Percentiles rank a stretch among this genome's conserved stretches.
phyloP scores from a whole-genome alignment of 108 stramenopile species.

The Phaeodactylum tricornutum region DNA sequence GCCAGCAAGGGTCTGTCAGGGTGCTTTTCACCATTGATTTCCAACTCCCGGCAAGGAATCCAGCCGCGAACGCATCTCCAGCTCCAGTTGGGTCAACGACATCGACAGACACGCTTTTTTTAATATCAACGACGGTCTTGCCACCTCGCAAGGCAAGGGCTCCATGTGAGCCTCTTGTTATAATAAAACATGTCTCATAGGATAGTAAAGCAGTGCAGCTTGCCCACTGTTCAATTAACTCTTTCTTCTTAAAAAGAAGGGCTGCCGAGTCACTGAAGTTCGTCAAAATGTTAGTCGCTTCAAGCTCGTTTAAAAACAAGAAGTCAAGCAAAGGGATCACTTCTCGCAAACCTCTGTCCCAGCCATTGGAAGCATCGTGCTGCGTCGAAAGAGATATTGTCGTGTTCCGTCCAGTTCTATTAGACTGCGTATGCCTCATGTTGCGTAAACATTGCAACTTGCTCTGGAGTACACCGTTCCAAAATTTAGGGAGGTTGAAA shows the following conservation, averaged over 20 bases:
- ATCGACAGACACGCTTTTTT: conserved; percentile 13
- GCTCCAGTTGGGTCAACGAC: conserved; percentile 70
- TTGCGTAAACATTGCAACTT: conserved; percentile 21
- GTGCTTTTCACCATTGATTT: conserved; percentile 3
- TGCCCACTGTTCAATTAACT: conserved; percentile 31
- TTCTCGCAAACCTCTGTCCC: conserved; percentile 62
- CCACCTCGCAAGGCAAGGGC: conserved; percentile 40
- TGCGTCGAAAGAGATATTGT: conserved; percentile 58
- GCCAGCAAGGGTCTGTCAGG: conserved; percentile 14
- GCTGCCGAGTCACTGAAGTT: neutral
- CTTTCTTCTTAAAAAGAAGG: neutral
- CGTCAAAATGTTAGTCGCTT: conserved; percentile 35
- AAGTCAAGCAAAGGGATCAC: conserved; percentile 49
- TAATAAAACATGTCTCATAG: conserved; percentile 33
- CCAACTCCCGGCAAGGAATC: conserved; percentile 62
- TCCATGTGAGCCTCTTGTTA: conserved; percentile 51
- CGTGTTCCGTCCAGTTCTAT: conserved; percentile 8
- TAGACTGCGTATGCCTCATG: neutral
- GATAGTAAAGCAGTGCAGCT: conserved; percentile 19
- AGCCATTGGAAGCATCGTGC: conserved; percentile 58
- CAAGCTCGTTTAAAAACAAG: conserved; percentile 60
- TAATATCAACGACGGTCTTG: conserved; percentile 16
- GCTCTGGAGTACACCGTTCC: conserved; percentile 33
- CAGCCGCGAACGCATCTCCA: conserved; percentile 73
- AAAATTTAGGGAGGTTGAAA: conserved; percentile 58